Evolutionary conservation across 306 rosid genomes (phyloP), one percentile per base, ranked within the genome.

Genomic region (Acacia acuminata): DNA sequence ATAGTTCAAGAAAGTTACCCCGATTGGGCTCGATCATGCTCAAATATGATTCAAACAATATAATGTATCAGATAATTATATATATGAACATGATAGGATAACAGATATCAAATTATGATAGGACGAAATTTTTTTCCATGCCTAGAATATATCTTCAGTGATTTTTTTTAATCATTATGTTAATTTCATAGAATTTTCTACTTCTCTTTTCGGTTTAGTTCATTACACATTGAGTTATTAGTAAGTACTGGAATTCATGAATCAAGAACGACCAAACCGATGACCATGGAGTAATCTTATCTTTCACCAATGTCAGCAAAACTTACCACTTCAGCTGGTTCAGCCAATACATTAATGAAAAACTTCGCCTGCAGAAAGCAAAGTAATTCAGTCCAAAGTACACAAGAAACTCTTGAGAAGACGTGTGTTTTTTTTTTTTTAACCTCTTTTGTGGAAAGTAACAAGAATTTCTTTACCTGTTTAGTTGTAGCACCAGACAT

Each of bases 311-410:
- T 75, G 68, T 32, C 47, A 77, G 22, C 66, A 75, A 73, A 78
- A 66, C 95, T 88, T 91, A 95, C 98, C 90, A 93, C 98, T 92
- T 93, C 98, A 19, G 99, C 91, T 75, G 99, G 98, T 75, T 95
- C 99, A 65, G 99, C 99, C 89, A 95, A 86, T 81, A 93, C 92
- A 85, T 95, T 95, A 74, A 95, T 95, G 84, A 95, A 95, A 85
- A 95, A 95, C 92, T 95, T 95, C 32, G 98, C 98, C 99, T 95
- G 91, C 81, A 83, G 77, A 72, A 60, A 83, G 75, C 80, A 82
- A 24, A 60, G 64, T 20, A 1, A 38, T 72, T 79, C 61, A 73
- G 75, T 78, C 44, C 40, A 74, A 60, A 66, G 10, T 19, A 76
- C 50, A n/a, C 16, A 27, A 70, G 76, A 82, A 72, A 71, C 22